These are phyloP conservation scores for Ogataea nakhonphanomensis DNA, from an alignment of 805 yeast species.

Conservation along the genomic window DNA sequence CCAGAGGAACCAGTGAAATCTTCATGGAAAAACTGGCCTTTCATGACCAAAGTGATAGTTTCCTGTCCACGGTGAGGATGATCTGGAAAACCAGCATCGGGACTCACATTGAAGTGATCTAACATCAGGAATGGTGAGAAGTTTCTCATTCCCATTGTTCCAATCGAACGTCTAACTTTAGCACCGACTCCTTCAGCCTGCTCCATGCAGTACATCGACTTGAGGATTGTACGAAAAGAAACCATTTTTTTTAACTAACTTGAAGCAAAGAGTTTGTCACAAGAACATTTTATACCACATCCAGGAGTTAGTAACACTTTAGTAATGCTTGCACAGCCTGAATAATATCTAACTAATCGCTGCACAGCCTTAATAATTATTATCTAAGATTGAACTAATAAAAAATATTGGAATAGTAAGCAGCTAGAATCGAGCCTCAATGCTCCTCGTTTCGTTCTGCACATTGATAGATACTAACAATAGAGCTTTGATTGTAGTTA, in stretches of 20 bases:
- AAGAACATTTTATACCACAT: neutral
- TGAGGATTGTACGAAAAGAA: conserved; percentile 46
- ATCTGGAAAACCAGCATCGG: conserved; percentile 75
- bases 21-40: conserved; percentile 73
- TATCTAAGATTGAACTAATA: conserved; percentile 2
- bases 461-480: conserved; percentile 60
- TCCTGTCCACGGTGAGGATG: conserved; percentile 85
- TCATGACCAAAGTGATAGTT: conserved; percentile 65
- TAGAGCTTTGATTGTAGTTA: conserved; percentile 73
- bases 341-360: too few relatives aligned
- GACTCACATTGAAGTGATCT: conserved; percentile 67
- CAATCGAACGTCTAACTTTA: conserved; percentile 75
- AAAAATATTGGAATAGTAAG: neutral
- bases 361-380: conserved; percentile 5
- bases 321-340: conserved; percentile 8
- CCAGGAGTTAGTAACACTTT: conserved; percentile 3
- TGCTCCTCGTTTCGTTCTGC: neutral
- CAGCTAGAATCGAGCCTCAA: neutral
- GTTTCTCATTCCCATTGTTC: conserved; percentile 61
- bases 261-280: neutral
- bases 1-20: conserved; percentile 88
- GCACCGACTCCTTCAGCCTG: conserved; percentile 91
- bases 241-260: conserved; percentile 16
- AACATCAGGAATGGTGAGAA: conserved; percentile 80
- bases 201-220: conserved; percentile 56